Base-by-base conservation (phyloP, 169 alveolate genomes). In the Eimeria praecox region DNA sequence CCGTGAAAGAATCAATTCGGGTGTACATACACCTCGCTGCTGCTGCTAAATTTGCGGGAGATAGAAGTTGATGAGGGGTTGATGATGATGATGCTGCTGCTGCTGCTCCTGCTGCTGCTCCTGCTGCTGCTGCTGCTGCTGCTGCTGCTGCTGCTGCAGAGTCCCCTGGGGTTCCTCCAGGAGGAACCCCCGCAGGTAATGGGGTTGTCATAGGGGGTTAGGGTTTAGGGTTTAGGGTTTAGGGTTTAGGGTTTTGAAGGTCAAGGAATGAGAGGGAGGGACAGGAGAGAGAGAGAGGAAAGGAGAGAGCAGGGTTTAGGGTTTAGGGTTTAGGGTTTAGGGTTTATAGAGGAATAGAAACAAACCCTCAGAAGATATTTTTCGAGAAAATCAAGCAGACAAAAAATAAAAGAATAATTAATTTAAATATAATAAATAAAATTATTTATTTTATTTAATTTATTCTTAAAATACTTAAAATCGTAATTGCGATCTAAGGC, bases 21-120 rank as follows among this genome's bases (percentile, higher is more conserved):
- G 96, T 95, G 95, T 92, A 92, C 95, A 92, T 49, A 62, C 92
- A 92, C 95, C 95, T 30, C 71, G 95, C 95, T 12, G 95, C 95
- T 2, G 95, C 95, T 2, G 95, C 95, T 24, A 92, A 52, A 30
- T 92, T 75, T 27, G 95, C 91, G 14, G 95, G 95, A 1, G 95
- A 54, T 0, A 92, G 85, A 40, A 92, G 91, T 46, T 22, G 62
- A 40, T n/a, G n/a, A n/a, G n/a, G n/a, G n/a, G n/a, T n/a, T n/a
- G n/a, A n/a, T n/a, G n/a, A n/a, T n/a, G n/a, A n/a, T n/a, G n/a
- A n/a, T n/a, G 66, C 66, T 56, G n/a, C 66, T 1, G 77, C 82
- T 10, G 85, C 64, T 30, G 59, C 80, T 44, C 46, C 18, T 24
- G 40, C 42, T 24, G 80, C 75, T 5, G 30, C 33, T 27, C 8